These are phyloP conservation scores for Aureococcus anophagefferens DNA, from an alignment of 108 stramenopile genomes.

Conservation along the genomic window DNA sequence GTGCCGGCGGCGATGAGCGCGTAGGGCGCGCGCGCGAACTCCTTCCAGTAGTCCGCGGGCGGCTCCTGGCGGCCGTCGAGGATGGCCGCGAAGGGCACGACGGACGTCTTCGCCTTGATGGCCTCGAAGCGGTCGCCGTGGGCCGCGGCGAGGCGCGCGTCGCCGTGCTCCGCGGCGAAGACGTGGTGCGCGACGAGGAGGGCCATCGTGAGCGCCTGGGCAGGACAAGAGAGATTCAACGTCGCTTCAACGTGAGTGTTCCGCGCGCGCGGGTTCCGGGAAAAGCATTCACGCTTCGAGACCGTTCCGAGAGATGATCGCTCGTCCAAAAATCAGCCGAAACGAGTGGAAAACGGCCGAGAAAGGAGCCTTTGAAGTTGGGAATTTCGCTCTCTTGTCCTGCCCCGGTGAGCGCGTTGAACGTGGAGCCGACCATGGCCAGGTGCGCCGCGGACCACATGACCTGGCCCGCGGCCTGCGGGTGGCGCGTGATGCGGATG, in stretches of 20 bases:
- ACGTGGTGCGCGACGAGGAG: conserved; percentile 77
- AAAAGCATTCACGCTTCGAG: too few species aligned
- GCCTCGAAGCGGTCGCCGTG: conserved; percentile 66
- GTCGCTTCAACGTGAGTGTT: too few species aligned
- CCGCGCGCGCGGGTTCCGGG: too few species aligned
- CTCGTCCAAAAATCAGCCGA: too few species aligned
- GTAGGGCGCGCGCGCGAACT: conserved; percentile 81
- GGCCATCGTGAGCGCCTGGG: too few species aligned
- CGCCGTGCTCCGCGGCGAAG: conserved; percentile 88
- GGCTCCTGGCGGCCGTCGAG: conserved; percentile 70
- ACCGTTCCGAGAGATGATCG: too few species aligned
- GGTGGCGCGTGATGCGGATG: conserved; percentile 88
- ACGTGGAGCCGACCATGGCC: conserved; percentile 74
- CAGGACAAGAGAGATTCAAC: too few species aligned
- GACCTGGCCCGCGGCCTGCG: conserved; percentile 79
- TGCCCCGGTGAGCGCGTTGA: conserved; percentile 66
- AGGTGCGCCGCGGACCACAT: conserved; percentile 87
- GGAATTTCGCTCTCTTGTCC: too few species aligned
- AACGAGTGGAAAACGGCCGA: too few species aligned
- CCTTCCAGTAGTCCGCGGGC: conserved; percentile 79
- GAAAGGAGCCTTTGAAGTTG: too few species aligned
- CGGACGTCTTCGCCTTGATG: conserved; percentile 64
- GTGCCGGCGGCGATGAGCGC: conserved; percentile 74
- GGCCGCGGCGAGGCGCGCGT: conserved; percentile 64
- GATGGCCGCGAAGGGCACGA: conserved; percentile 82